Evolutionary conservation across 1,139 yeast species (phyloP).

Genomic region (Lodderomyces parapsilosis): DNA sequence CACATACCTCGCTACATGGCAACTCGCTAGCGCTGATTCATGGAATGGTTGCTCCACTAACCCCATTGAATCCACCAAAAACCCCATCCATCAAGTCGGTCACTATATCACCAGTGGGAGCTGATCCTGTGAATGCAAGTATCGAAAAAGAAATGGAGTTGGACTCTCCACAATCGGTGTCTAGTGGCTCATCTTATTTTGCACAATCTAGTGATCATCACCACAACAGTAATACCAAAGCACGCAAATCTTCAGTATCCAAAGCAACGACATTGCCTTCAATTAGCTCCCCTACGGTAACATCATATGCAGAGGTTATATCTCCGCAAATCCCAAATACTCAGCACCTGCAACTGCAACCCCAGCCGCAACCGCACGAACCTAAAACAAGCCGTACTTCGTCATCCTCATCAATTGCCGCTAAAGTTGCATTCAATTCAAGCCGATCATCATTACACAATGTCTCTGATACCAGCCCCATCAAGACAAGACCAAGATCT

Average conservation of each 20-base stretch:
- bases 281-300: conserved; percentile 5
- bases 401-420: conserved; percentile 33
- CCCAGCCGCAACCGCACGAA: neutral
- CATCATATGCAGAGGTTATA: neutral
- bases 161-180: conserved; percentile 22
- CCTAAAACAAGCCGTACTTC: conserved; percentile 10
- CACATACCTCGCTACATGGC: conserved; percentile 1
- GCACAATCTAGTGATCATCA: conserved; percentile 8
- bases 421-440: conserved; percentile 29
- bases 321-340: neutral
- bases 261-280: conserved; percentile 11
- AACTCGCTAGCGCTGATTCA: neutral
- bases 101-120: conserved; percentile 38
- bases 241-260: conserved; percentile 11
- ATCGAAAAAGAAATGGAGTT: conserved; percentile 13
- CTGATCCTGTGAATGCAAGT: conserved; percentile 11
- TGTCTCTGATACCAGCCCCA: conserved; percentile 6
- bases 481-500: conserved; percentile 4
- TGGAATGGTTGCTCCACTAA: conserved; percentile 5
- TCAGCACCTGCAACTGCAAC: neutral
- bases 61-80: conserved; percentile 23
- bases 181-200: conserved; percentile 14
- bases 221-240: neutral
- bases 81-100: conserved; percentile 40
- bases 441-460: conserved; percentile 16